Base-by-base conservation (phyloP, 164 flowering plant genomes). In the Tinospora cordifolia region DNA sequence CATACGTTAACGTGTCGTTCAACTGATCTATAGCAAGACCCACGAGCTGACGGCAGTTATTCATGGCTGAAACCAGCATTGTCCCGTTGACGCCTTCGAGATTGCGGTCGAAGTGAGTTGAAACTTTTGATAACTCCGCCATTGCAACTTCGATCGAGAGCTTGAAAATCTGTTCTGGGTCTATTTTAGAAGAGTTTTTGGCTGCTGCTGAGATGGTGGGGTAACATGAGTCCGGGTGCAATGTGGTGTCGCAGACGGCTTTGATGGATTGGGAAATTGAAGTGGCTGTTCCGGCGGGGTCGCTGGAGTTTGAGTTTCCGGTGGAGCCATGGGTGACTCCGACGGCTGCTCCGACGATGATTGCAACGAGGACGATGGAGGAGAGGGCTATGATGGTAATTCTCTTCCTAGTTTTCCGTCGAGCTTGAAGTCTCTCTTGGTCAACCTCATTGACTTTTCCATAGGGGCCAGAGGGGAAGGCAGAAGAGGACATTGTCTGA, bases 161-260 rank as follows among this genome's bases (percentile, higher is more conserved):
- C 70, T 74, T 76, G 82, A 81, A 81, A 17, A 91, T 76, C 19
- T 83, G 77, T 63, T 80, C 75, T 6, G 91, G 87, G 38, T 70
- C 66, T 9, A 78, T 0, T 0, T 62, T 39, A 44, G 38, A 66
- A 58, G 13, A 10, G 19, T 81, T 77, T 0, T 70, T 77, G 9
- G 60, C 69, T 8, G 46, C 19, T 0, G 85, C 44, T 13, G 77
- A 71, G 8, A 91, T 76, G 67, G 79, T 81, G 6, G 27, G 67
- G 76, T 79, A 83, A 64, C 94, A 91, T 0, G 88, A 40, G 6
- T 80, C 80, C 2, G 77, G 84, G 77, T 91, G 81, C 74, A 81
- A 69, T 4, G 97, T 89, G 2, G 77, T 80, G 21, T 74, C 74
- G 54, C 97, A 88, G 0, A 81, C 77, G 0, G 90, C 89, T 63